Conservation (phyloP, 192 early-diverging fungal species). For the Coemansia reversa region DNA sequence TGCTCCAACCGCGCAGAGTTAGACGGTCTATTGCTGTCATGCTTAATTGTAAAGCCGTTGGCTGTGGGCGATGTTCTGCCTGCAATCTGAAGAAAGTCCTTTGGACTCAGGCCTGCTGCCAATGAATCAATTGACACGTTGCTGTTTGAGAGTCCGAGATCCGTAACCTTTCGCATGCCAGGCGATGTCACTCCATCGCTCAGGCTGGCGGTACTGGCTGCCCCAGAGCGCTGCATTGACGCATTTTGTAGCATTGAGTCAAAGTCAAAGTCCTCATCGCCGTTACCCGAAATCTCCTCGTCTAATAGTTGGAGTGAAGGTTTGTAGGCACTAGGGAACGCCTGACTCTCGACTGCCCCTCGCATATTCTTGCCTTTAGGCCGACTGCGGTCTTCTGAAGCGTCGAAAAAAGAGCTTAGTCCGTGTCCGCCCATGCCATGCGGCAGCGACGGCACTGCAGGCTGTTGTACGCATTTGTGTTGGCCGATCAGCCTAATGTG, state of each 20-base stretch:
- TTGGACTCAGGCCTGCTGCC: slow-evolving; percentile 30
- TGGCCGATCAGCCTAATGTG: slow-evolving; percentile 49
- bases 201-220: slow-evolving; percentile 10
- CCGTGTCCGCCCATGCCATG: slow-evolving; percentile 14
- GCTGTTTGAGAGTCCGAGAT: slow-evolving; percentile 21
- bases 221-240: slow-evolving; percentile 8
- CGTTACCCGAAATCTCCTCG: slow-evolving; percentile 18
- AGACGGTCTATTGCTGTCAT: background rate
- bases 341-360: slow-evolving; percentile 25
- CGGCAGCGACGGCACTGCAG: slow-evolving; percentile 29
- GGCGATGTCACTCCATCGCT: slow-evolving; percentile 9
- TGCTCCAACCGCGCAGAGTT: slow-evolving; percentile 13
- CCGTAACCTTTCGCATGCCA: slow-evolving; percentile 14
- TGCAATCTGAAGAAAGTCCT: slow-evolving; percentile 17
- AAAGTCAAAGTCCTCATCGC: slow-evolving; percentile 49
- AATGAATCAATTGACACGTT: slow-evolving; percentile 29
- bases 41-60: slow-evolving; percentile 16
- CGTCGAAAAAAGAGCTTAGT: slow-evolving; percentile 47
- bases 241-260: slow-evolving; percentile 44
- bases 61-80: slow-evolving; percentile 22
- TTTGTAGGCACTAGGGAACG: slow-evolving; percentile 41
- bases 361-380: background rate
- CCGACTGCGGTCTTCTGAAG: slow-evolving; percentile 7
- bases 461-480: slow-evolving; percentile 41
- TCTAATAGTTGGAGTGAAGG: slow-evolving; percentile 35